Conservation (phyloP, 2,329 filamentous ascomycete genomes). For the Eurotiales sp. region DNA sequence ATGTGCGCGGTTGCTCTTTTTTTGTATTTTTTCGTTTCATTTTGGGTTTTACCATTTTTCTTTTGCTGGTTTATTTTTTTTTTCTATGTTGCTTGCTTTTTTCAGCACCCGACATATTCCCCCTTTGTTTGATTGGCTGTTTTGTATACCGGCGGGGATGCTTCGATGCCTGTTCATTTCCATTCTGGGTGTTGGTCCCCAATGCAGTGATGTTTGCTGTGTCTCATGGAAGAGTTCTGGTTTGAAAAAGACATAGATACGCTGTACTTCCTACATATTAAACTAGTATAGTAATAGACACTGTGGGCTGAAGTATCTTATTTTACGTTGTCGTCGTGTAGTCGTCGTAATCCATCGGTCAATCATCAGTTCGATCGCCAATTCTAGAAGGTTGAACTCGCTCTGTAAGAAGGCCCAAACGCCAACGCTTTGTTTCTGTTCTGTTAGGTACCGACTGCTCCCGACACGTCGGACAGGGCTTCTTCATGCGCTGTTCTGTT, state of each 20-base stretch:
- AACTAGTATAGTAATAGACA: background rate
- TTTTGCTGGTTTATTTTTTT: background rate
- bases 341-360: no score
- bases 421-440: background rate
- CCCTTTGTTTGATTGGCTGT: conserved; percentile 8
- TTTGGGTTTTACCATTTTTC: background rate
- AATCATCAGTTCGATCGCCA: no score
- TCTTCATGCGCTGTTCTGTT: background rate
- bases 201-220: background rate
- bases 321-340: no score
- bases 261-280: no score
- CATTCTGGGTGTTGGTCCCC: background rate
- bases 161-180: background rate
- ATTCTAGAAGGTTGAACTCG: no score
- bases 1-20: no score
- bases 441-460: background rate
- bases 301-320: background rate
- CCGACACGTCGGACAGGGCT: background rate
- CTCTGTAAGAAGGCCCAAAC: background rate
- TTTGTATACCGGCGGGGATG: background rate
- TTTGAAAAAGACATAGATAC: no score
- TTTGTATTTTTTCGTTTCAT: background rate
- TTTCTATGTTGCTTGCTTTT: background rate
- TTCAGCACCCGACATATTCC: conserved; percentile 7
- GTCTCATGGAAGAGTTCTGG: no score